These are phyloP conservation scores for Catunica adiposa DNA, from an alignment of 2,329 filamentous ascomycete genomes.

Conservation along the genomic window DNA sequence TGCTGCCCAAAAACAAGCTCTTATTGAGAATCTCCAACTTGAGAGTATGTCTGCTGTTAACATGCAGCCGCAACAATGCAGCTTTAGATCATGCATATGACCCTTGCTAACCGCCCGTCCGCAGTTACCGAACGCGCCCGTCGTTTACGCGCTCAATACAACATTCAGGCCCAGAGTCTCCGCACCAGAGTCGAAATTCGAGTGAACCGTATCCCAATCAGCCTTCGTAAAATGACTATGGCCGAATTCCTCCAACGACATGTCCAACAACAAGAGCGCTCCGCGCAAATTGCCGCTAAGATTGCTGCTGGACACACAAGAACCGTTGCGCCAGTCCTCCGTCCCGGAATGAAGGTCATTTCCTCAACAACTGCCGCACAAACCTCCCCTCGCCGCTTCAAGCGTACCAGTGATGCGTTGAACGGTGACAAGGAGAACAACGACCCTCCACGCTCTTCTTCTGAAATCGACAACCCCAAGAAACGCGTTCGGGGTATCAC, in stretches of 20 bases:
- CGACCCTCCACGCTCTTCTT: conserved; percentile 22
- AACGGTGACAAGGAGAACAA: conserved; percentile 61
- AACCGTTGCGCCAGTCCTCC: conserved; percentile 18
- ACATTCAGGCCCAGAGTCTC: conserved; percentile 70
- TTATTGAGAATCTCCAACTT: conserved; percentile 78
- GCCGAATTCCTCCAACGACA: conserved; percentile 51
- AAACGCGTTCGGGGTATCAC: conserved; percentile 37
- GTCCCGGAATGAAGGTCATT: conserved; percentile 15
- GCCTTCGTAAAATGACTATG: conserved; percentile 65
- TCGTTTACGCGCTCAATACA: conserved; percentile 76
- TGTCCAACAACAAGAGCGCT: conserved; percentile 27
- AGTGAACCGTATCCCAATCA: conserved; percentile 75
- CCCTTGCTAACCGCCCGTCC: background rate
- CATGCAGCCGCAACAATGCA: background rate
- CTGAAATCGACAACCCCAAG: conserved; percentile 47
- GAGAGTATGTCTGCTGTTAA: conserved; percentile 45
- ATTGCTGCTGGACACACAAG: conserved; percentile 20
- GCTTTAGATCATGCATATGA: background rate
- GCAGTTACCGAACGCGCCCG: conserved; percentile 74
- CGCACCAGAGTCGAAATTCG: conserved; percentile 79
- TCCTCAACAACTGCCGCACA: conserved; percentile 7
- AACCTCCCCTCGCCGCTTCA: conserved; percentile 12
- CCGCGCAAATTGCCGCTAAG: conserved; percentile 13
- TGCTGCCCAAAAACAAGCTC: conserved; percentile 60
- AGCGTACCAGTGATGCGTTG: conserved; percentile 41